Evolutionary conservation across 2,329 filamentous ascomycete species (phyloP), one percentile per base, ranked within the genome.

Genomic region (Cadophora malorum): DNA sequence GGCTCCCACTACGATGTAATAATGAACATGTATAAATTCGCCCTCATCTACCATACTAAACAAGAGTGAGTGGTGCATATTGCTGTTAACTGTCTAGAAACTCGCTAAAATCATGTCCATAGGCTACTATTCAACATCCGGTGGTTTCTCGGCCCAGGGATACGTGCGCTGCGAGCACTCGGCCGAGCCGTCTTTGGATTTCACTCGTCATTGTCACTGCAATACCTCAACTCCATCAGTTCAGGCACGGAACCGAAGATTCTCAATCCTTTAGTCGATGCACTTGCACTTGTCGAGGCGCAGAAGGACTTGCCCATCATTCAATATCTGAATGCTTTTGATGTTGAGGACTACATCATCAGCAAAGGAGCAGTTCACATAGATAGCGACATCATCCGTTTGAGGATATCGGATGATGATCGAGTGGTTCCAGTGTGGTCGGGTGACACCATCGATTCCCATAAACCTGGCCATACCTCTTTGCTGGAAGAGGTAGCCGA

Each of bases 211-310:
- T n/a, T 69, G 2, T 66, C 64, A 4, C 7, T 60, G 10, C 60
- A 66, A 19, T 50, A 59, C 35, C 45, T 64, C 1, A 60, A 64
- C 47, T 38, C 33, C 4, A n/a, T 47, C 19, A 28, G 50, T 28
- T 33, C 41, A 6, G 55, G 21, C 4, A 7, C 14, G 23, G 12
- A 59, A 59, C 41, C 66, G 8, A 67, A 55, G 23, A 31, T 69
- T 41, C 25, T 69, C 8, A 62, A 64, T 35, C 67, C 67, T 14
- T 59, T 69, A 2, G 64, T 69, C 10, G 64, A 69, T 61, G 64
- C 62, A 35, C 38, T 55, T 28, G 67, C 67, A 2, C 25, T 66
- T 5, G 23, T 55, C 16, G 67, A 62, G 12, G 23, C 58, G 4
- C 41, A 28, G 7, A 62, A 53, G 10, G 19, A 35, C 4, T 35